phyloP scores from a whole-genome alignment of 2,329 filamentous ascomycete species.

The Fusarium begoniae region DNA sequence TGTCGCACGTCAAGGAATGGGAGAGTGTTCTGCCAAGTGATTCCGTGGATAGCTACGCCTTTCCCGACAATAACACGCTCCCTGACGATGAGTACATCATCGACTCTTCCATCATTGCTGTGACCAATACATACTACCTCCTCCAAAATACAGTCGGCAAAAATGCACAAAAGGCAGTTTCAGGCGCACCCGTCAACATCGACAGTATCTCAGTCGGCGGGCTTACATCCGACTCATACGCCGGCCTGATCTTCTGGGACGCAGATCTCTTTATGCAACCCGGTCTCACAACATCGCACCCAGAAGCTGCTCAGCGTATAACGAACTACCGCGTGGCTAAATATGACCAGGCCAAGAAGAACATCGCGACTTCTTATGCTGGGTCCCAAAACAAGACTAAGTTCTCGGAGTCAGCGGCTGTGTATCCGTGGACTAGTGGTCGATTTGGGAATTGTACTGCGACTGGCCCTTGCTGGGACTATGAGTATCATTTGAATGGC shows the following conservation, averaged over 20 bases:
- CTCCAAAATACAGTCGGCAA: conserved; percentile 1
- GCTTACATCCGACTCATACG: conserved; percentile 1
- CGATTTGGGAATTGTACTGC: neutral
- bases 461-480: conserved; percentile 6
- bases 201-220: neutral
- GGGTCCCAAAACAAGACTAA: neutral
- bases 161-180: neutral
- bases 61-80: neutral
- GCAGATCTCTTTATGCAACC: conserved; percentile 9
- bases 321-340: neutral
- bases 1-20: neutral
- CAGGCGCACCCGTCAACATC: neutral
- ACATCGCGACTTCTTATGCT: neutral
- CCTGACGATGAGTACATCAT: neutral
- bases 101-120: neutral
- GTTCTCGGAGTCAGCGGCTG: neutral
- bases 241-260: conserved; percentile 1
- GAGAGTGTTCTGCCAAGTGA: neutral
- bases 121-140: neutral
- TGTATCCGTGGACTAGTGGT: conserved; percentile 1
- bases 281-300: neutral
- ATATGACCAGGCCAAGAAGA: neutral
- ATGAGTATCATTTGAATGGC: neutral
- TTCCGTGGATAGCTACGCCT: neutral
- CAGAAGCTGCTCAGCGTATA: neutral